Percentiles rank a stretch among this genome's conserved stretches.
Conservation (phyloP, 495 filamentous ascomycete species). For the Hypoxylon fuscum region DNA sequence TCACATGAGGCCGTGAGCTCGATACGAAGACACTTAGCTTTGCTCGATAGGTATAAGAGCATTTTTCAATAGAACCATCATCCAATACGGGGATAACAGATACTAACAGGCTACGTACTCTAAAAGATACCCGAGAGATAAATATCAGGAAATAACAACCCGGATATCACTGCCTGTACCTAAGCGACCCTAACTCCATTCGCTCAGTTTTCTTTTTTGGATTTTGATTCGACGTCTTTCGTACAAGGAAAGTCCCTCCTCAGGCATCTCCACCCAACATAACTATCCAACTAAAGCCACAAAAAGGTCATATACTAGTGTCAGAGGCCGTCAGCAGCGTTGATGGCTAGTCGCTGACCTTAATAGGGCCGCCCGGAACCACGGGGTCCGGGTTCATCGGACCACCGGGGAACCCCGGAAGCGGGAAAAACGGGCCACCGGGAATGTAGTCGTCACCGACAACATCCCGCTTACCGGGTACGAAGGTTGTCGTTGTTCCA, state of each 20-base stretch:
- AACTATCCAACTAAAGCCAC: not conserved
- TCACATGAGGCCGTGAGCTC: too few relatives aligned
- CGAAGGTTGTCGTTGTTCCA: constrained; percentile 49
- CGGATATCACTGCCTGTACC: constrained; percentile 38
- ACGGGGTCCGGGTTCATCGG: constrained; percentile 43
- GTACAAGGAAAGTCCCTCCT: constrained; percentile 35
- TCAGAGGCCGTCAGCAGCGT: not conserved
- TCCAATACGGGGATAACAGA: too few relatives aligned
- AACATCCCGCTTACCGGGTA: constrained; percentile 46
- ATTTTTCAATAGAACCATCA: too few relatives aligned
- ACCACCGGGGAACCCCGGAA: constrained; percentile 37
- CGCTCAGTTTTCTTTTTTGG: constrained; percentile 6
- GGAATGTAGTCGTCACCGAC: constrained; percentile 39
- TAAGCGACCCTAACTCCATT: constrained; percentile 23
- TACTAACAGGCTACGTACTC: too few relatives aligned
- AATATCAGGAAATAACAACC: constrained; percentile 9
- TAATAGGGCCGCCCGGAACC: constrained; percentile 41
- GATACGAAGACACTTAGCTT: too few relatives aligned
- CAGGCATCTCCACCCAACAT: not conserved
- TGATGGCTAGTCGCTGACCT: constrained; percentile 31
- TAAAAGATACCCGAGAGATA: constrained; percentile 6
- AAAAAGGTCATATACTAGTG: too few relatives aligned
- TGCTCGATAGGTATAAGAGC: too few relatives aligned
- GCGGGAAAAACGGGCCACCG: constrained; percentile 35
- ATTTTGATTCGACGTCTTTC: not conserved